These are phyloP conservation scores for Alternaria sp. DNA, from an alignment of 2,329 filamentous ascomycete genomes.

Conservation along the genomic window DNA sequence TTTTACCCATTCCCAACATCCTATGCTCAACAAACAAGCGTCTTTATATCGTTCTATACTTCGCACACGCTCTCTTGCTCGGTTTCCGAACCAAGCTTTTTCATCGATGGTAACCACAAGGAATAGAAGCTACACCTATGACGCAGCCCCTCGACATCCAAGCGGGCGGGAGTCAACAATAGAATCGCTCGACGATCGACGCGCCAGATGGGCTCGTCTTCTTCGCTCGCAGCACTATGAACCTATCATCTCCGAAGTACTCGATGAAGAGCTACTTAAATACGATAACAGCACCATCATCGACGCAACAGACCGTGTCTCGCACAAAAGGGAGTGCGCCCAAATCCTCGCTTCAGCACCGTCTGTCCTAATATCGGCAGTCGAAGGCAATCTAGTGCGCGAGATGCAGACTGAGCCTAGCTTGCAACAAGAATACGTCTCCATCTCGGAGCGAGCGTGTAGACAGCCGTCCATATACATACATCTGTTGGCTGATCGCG, in stretches of 20 bases:
- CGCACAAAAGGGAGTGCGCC: constrained; percentile 35
- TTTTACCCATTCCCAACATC: background rate
- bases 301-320: constrained; percentile 18
- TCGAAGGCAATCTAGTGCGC: constrained; percentile 35
- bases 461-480: constrained; percentile 42
- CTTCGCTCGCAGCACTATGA: constrained; percentile 32
- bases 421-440: constrained; percentile 31
- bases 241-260: constrained; percentile 35
- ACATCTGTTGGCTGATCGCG: constrained; percentile 34
- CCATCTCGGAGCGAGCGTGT: constrained; percentile 31
- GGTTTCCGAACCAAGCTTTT: background rate
- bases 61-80: background rate
- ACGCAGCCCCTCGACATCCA: too few species aligned
- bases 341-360: constrained; percentile 42
- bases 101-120: constrained; percentile 16
- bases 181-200: constrained; percentile 24
- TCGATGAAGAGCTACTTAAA: constrained; percentile 37
- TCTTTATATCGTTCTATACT: background rate
- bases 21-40: background rate
- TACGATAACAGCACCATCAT: constrained; percentile 30
- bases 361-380: constrained; percentile 33
- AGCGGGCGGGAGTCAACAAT: too few species aligned
- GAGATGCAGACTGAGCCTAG: constrained; percentile 21
- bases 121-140: constrained; percentile 6
- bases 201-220: constrained; percentile 28